A percentile compares a stretch with the other conserved stretches of the same genome.
Conservation (phyloP, 2,329 filamentous ascomycete species). For the Penicillium sp. region DNA sequence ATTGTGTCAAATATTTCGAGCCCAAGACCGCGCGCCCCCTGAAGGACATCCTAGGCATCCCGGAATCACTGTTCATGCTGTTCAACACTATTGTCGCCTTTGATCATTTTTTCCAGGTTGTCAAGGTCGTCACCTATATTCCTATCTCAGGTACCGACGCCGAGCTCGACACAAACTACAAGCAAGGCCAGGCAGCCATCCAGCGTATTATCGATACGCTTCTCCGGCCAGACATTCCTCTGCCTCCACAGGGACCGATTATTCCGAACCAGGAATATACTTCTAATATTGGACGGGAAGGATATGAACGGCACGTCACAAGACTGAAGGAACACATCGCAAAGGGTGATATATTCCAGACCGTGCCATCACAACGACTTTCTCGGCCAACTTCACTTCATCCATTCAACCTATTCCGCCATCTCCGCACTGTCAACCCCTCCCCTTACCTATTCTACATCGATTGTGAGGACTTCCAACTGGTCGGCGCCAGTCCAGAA, state of each 20-base stretch:
- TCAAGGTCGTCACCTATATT: conserved; percentile 93
- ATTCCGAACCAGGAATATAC: conserved; percentile 76
- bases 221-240: conserved; percentile 72
- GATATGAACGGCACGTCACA: conserved; percentile 90
- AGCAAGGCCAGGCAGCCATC: conserved; percentile 67
- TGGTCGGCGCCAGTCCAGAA: conserved; percentile 93
- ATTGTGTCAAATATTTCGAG: conserved; percentile 97
- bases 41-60: conserved; percentile 85
- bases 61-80: conserved; percentile 95
- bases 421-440: conserved; percentile 95
- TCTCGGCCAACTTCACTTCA: conserved; percentile 87
- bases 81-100: conserved; percentile 94
- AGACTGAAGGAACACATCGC: conserved; percentile 88
- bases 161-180: conserved; percentile 71
- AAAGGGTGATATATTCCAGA: conserved; percentile 94
- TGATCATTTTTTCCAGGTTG: conserved; percentile 89
- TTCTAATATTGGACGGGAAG: conserved; percentile 86
- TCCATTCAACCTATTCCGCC: conserved; percentile 97
- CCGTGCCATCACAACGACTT: conserved; percentile 92
- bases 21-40: conserved; percentile 90
- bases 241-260: conserved; percentile 78
- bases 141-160: conserved; percentile 65
- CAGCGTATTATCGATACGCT: conserved; percentile 72
- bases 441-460: conserved; percentile 98
- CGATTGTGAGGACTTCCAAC: conserved; percentile 88